Base-by-base conservation (phyloP, 768 basidiomycete genomes). In the Paxillus rubicundulus region DNA sequence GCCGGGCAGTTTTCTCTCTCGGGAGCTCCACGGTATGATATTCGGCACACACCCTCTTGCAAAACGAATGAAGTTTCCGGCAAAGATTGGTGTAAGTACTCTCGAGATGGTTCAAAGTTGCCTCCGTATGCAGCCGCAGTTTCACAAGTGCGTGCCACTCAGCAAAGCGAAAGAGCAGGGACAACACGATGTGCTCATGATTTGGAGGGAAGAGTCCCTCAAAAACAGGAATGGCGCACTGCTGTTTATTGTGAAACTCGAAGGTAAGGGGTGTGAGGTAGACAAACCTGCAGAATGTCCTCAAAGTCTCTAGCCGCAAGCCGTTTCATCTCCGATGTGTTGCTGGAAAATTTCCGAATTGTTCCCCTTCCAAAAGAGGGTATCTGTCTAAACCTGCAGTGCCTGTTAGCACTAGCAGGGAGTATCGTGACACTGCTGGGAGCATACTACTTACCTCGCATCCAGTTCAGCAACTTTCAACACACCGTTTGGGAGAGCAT, bases 141-240 rank as follows among this genome's bases (percentile, higher is more conserved):
- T 74, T 76, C 0, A 64, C 70, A 5, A 65, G 50, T 0, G 54
- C 66, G 59, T 74, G 72, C 74, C 73, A 76, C 16, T 60, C 62
- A 5, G 61, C 62, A 3, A 67, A 53, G 1, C 45, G 49, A 52
- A 69, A 73, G 2, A 72, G 42, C 1, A 71, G 42, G 3, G 58
- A 52, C 8, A 45, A 37, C 9, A 71, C 21, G 6, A 60, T 49
- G 4, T 28, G 13, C 24, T 73, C 52, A 43, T 71, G 57, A 2
- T 28, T 36, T 13, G 55, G 49, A 14, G 61, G 63, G 16, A 76
- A 57, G 0, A 78, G 67, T 5, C 67, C 71, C 10, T 76, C 71
- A 43, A 75, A 73, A 8, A 59, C 67, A 1, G 74, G 72, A 5
- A 74, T 56, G 7, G 53, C 2, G 61, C 70, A 71, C 72, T 53